Base-by-base conservation (phyloP, 2,329 filamentous ascomycete species). In the Fusarium globosum region DNA sequence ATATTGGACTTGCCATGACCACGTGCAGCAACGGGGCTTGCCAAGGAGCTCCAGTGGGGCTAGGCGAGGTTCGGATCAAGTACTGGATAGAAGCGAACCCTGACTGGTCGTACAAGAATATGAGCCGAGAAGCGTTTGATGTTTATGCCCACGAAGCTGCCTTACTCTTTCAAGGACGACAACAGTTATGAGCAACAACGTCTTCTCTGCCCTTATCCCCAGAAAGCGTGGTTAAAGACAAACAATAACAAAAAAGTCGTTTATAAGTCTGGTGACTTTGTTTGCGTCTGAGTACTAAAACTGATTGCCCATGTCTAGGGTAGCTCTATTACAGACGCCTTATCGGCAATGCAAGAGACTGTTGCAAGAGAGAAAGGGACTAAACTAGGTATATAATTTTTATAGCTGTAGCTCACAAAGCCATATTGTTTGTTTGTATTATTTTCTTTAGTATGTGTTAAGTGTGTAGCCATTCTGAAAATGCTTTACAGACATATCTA, bases 271-370 rank as follows among this genome's bases (percentile, higher is more conserved):
- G 16, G 26, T n/a, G 45, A 48, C 10, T 30, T 48, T 48, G 14
- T 6, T n/a, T 30, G 26, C 10, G 20, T n/a, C 45, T 12, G 14
- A 48, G 14, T 26, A 18, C 16, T 26, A 14, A 0, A 4, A 18
- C 6, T 16, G 9, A 4, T 28, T 21, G 4, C 9, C 4, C 0
- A 11, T 5, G 4, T 46, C 6, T 15, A 28, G 9, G 43, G 8
- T 46, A 10, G 4, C 23, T 0, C 6, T 7, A 6, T 15, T 13
- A 4, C 10, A 46, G 23, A 21, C 2, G 1, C 13, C 4, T 21
- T 21, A 18, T 20, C 8, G 6, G 18, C 18, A 28, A 46, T 28
- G 2, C 6, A 15, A 3, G 28, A 28, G 28, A 28, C 28, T 28
- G 2, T 28, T 28, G 28, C 7, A 28, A 28, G 28, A 28, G 28